Conservation (phyloP, 2,329 filamentous ascomycete genomes). For the Trichoderma arundinaceum region DNA sequence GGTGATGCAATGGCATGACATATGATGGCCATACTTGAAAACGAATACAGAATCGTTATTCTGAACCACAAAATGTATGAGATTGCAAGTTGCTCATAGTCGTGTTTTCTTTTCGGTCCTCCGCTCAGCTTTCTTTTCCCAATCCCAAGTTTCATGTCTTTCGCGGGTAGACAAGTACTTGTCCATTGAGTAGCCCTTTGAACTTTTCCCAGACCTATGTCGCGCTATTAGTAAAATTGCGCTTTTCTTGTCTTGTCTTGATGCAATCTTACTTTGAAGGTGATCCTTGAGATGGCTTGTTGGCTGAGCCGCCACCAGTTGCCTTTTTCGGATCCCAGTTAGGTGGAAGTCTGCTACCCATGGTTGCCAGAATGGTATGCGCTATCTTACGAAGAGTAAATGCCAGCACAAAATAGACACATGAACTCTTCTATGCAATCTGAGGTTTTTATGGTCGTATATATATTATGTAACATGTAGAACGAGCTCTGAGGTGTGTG, state of each 20-base stretch:
- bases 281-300: background rate
- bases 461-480: no score
- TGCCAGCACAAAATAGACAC: background rate
- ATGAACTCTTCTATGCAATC: background rate
- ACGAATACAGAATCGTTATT: background rate
- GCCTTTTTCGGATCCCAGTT: background rate
- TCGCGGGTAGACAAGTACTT: background rate
- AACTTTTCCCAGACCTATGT: background rate
- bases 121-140: slow-evolving; percentile 7
- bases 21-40: background rate
- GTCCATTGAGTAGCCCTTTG: background rate
- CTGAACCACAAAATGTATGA: background rate
- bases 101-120: background rate
- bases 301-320: background rate
- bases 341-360: background rate
- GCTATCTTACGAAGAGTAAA: background rate
- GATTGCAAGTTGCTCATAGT: background rate
- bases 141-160: slow-evolving; percentile 19
- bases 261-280: background rate
- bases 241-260: no score
- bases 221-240: background rate
- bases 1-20: background rate
- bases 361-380: background rate
- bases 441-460: background rate
- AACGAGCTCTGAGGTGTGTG: background rate